These are phyloP conservation scores for Pythium plurisporium DNA, from an alignment of 352 stramenopile species.

Conservation along the genomic window DNA sequence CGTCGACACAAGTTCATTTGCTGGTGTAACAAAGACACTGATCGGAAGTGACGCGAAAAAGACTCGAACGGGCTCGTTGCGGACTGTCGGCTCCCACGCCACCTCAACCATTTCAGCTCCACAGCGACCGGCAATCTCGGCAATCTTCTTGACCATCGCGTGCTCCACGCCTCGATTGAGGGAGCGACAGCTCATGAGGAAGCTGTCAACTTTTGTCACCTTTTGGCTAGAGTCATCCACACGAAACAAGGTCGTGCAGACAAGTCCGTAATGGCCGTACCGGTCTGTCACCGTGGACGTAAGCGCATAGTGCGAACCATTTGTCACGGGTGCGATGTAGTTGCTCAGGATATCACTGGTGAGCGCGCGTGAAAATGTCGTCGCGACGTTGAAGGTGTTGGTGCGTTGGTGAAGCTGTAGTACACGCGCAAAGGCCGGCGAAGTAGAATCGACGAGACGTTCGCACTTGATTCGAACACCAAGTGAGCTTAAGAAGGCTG, in stretches of 20 bases:
- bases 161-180: constrained; percentile 72
- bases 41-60: constrained; percentile 43
- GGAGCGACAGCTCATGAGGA: constrained; percentile 66
- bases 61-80: constrained; percentile 49
- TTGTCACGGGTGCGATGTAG: constrained; percentile 20
- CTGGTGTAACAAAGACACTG: constrained; percentile 2
- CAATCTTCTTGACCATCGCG: constrained; percentile 49
- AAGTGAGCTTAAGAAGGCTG: constrained; percentile 61
- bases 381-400: constrained; percentile 70
- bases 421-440: constrained; percentile 27
- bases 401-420: constrained; percentile 70
- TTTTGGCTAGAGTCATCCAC: background rate
- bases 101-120: constrained; percentile 14
- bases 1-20: background rate
- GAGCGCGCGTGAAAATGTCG: constrained; percentile 43
- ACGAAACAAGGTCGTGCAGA: constrained; percentile 42
- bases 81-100: constrained; percentile 56
- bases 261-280: constrained; percentile 72
- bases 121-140: constrained; percentile 25
- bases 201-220: constrained; percentile 34
- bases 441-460: constrained; percentile 17
- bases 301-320: constrained; percentile 24
- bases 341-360: constrained; percentile 23
- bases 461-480: constrained; percentile 68
- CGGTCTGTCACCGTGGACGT: constrained; percentile 64